Evolutionary conservation across 768 basidiomycete species (phyloP), one percentile per base, ranked within the genome.

Genomic region (Boletus rubescentipes): DNA sequence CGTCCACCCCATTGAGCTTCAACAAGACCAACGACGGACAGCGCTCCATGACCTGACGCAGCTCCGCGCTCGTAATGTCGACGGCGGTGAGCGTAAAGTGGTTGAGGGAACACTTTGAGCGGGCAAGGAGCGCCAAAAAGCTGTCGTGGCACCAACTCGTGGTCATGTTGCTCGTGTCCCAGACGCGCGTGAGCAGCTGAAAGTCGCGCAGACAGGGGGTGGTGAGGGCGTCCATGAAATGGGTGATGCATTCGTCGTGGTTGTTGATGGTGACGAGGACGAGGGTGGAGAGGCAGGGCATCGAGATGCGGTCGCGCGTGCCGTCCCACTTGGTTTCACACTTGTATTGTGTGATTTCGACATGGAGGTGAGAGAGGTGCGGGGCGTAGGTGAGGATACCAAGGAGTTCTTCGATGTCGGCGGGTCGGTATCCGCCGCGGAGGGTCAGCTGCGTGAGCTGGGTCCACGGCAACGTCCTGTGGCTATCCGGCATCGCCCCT

Each of bases 261-360:
- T 26, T 59, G 44, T 21, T 49, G 68, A 69, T 70, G 46, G 67
- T 62, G 52, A 70, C 67, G 46, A 69, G 60, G 23, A 70, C 64
- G 55, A 69, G 64, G 10, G 63, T 70, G 54, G 53, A 14, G 53
- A 69, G 68, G 29, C 64, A 66, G 9, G 67, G 67, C 66, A 69
- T 67, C 51, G 52, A 41, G 46, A 69, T 68, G 35, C 51, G 66
- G 1, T 56, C 57, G 5, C 49, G 59, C n/a, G 35, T 1, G 18
- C 18, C 45, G 34, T 69, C 67, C 65, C 65, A 68, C 55, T 67
- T 69, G 30, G 49, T 54, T 41, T 68, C 67, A 31, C 45, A 54
- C 50, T 54, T 60, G 67, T 68, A 68, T 20, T 68, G 67, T 9
- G 68, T 66, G 55, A 70, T 66, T 55, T 69, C 67, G 50, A 68